Conservation (phyloP, 179 eudicot species). For the Patellifolia procumbens region DNA sequence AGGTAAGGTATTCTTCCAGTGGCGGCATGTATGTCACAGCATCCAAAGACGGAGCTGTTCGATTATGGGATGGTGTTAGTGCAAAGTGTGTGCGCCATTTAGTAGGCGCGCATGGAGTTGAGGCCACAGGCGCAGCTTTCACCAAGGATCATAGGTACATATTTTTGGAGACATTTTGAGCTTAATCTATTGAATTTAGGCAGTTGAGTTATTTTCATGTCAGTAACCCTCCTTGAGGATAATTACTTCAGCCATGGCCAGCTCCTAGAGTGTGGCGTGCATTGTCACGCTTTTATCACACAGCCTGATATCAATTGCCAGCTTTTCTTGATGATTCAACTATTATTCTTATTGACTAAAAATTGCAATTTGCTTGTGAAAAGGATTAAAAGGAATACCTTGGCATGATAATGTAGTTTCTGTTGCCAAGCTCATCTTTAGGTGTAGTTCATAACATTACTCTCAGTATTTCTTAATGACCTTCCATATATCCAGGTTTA, state of each 20-base stretch:
- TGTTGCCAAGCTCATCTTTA: background rate
- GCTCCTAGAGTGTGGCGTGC: background rate
- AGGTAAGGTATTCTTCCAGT: constrained; percentile 76
- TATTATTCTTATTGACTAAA: background rate
- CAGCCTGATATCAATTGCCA: background rate
- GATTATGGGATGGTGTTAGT: constrained; percentile 84
- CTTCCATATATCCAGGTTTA: constrained; percentile 44
- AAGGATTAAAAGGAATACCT: background rate
- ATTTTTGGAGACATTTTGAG: background rate
- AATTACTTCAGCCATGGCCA: background rate
- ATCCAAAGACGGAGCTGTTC: constrained; percentile 82
- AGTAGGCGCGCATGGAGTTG: constrained; percentile 71
- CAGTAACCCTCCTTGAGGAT: background rate
- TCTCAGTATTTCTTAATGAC: background rate
- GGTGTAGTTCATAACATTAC: background rate
- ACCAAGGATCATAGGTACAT: constrained; percentile 77
- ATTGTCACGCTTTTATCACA: background rate
- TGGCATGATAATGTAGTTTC: background rate
- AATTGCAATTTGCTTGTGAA: background rate
- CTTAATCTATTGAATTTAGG: background rate
- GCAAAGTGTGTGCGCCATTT: constrained; percentile 71
- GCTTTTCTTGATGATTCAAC: background rate
- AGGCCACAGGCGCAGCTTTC: constrained; percentile 67
- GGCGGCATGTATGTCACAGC: constrained; percentile 88
- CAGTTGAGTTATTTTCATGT: background rate